Percentiles rank a stretch among this genome's conserved stretches.
phyloP scores from a whole-genome alignment of 192 early-diverging fungal genomes.

The Backusella psychrophila region DNA sequence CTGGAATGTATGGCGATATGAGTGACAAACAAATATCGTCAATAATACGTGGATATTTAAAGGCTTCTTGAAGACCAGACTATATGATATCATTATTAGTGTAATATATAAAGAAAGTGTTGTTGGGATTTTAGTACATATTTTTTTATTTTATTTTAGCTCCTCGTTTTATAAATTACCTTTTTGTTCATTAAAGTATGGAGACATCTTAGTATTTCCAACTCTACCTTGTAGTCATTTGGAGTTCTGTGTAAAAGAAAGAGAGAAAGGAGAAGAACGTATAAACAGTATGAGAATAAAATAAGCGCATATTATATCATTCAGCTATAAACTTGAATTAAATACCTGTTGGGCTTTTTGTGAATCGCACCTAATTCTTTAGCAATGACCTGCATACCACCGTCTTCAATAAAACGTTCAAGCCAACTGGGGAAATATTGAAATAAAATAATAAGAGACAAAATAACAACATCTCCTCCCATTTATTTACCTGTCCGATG shows the following conservation, averaged over 20 bases:
- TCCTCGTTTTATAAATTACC: slow-evolving; percentile 15
- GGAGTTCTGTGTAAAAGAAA: slow-evolving; percentile 30
- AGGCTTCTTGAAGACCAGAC: slow-evolving; percentile 72
- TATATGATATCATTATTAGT: slow-evolving; percentile 15
- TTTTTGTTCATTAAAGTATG: slow-evolving; percentile 69
- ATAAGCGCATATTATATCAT: background rate
- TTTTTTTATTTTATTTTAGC: background rate
- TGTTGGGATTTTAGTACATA: background rate
- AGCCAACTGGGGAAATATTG: slow-evolving; percentile 52
- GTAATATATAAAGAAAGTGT: background rate
- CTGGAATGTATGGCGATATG: slow-evolving; percentile 68
- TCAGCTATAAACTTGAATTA: background rate
- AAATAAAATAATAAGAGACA: background rate
- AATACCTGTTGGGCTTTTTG: slow-evolving; percentile 46
- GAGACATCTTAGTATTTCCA: slow-evolving; percentile 74
- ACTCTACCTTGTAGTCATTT: slow-evolving; percentile 68
- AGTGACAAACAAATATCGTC: slow-evolving; percentile 68
- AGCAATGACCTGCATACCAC: slow-evolving; percentile 65
- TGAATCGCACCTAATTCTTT: slow-evolving; percentile 64
- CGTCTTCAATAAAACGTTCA: slow-evolving; percentile 70
- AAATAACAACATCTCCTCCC: background rate
- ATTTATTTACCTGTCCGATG: slow-evolving; percentile 9
- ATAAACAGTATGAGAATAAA: background rate
- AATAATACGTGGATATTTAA: slow-evolving; percentile 63
- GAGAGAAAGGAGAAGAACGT: background rate